A percentile compares a stretch with the other conserved stretches of the same genome.
Conservation (phyloP, 139 green algal species). For the Chlamydomonas applanata region DNA sequence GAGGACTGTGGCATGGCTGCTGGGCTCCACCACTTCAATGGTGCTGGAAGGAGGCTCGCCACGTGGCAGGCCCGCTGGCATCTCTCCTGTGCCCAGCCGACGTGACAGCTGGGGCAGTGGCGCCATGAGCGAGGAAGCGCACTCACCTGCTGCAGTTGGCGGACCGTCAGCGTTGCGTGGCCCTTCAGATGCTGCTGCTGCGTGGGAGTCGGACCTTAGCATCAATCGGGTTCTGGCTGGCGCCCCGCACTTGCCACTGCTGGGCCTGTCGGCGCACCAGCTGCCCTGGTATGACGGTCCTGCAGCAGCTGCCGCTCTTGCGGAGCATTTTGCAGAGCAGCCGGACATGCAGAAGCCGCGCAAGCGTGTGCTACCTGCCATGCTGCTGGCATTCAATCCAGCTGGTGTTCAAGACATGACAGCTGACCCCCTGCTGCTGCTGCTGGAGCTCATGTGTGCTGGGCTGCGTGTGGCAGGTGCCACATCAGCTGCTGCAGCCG, state of each 20-base stretch:
- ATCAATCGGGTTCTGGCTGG: background rate
- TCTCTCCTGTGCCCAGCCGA: background rate
- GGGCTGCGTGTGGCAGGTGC: background rate
- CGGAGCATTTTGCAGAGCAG: background rate
- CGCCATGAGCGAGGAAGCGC: background rate
- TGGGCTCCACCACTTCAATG: background rate
- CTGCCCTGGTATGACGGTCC: constrained; percentile 4
- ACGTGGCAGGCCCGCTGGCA: background rate
- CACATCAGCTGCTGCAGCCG: no score
- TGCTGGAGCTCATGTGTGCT: constrained; percentile 13
- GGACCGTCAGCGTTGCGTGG: background rate
- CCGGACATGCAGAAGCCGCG: background rate
- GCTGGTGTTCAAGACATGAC: constrained; percentile 9
- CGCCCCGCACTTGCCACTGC: background rate
- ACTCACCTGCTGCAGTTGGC: background rate
- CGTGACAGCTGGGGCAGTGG: background rate
- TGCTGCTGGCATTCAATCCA: background rate
- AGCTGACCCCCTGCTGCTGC: constrained; percentile 30
- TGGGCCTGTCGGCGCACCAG: constrained; percentile 1
- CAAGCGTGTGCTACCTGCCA: background rate
- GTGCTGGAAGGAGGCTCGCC: background rate
- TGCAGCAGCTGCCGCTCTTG: background rate
- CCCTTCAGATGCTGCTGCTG: background rate
- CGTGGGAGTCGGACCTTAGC: background rate
- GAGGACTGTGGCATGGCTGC: constrained; percentile 9